A percentile compares a stretch with the other conserved stretches of the same genome.
These are phyloP conservation scores for Lanmaoa rubissima DNA, from an alignment of 768 basidiomycete species.

Conservation along the genomic window DNA sequence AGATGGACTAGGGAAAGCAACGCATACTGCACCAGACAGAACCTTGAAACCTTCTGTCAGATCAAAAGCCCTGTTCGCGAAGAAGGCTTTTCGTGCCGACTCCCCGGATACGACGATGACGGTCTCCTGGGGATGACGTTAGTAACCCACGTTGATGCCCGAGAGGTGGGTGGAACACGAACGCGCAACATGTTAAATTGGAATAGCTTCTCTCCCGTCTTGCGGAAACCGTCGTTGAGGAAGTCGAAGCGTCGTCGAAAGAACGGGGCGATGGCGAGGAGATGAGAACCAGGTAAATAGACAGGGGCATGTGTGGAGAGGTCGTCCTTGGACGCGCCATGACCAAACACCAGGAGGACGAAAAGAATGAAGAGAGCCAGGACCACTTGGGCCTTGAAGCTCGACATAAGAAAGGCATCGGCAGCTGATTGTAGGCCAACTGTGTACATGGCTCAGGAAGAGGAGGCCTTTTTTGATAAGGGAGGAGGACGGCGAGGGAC, in stretches of 20 bases:
- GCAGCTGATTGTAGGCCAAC: conserved; percentile 41
- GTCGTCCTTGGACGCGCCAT: conserved; percentile 46
- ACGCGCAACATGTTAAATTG: conserved; percentile 70
- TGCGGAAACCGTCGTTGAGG: conserved; percentile 66
- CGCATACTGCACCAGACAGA: conserved; percentile 71
- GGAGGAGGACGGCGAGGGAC: conserved; percentile 22
- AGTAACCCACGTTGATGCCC: conserved; percentile 14
- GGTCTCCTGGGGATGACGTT: conserved; percentile 49
- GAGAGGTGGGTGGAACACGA: conserved; percentile 30
- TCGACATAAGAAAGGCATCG: conserved; percentile 36
- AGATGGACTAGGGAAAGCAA: conserved; percentile 6
- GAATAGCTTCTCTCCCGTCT: conserved; percentile 62
- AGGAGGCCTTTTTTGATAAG: conserved; percentile 27
- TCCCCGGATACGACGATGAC: conserved; percentile 79
- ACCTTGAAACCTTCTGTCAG: conserved; percentile 79
- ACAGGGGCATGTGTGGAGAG: conserved; percentile 41
- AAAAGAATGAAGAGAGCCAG: conserved; percentile 34
- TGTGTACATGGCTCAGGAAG: conserved; percentile 38
- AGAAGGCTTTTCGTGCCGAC: conserved; percentile 64
- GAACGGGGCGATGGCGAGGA: conserved; percentile 63
- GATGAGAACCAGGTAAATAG: conserved; percentile 54
- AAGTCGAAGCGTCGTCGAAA: conserved; percentile 71
- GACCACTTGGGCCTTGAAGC: conserved; percentile 33
- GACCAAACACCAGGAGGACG: conserved; percentile 40
- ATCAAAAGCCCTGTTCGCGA: conserved; percentile 67